phyloP scores from a whole-genome alignment of 768 basidiomycete species.

The Termitomyces sp. region DNA sequence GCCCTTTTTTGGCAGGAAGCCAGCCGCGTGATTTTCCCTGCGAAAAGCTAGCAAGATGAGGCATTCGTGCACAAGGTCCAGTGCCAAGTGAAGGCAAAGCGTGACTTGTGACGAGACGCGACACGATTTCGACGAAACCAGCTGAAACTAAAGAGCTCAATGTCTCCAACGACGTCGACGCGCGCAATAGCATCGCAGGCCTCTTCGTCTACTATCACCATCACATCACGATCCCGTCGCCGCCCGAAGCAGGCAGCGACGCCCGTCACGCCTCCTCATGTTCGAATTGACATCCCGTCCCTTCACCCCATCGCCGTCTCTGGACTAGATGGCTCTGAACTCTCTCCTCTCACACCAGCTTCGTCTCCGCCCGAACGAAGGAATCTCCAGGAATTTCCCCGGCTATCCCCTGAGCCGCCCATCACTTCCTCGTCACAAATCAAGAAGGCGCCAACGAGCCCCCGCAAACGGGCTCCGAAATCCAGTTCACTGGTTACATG shows the following conservation, averaged over 20 bases:
- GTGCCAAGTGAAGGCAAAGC: neutral
- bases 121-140: neutral
- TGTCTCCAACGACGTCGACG: conserved; percentile 8
- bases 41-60: neutral
- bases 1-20: neutral
- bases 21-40: neutral
- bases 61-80: neutral
- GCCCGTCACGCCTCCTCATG: neutral
- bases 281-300: neutral
- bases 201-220: neutral
- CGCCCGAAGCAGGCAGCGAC: conserved; percentile 6
- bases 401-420: conserved; percentile 1
- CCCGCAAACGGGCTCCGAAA: conserved; percentile 2
- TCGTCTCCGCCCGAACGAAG: conserved; percentile 11
- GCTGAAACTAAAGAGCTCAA: neutral
- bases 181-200: neutral
- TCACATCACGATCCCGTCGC: neutral
- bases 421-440: neutral
- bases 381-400: neutral
- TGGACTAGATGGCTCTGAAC: conserved; percentile 10
- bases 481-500: conserved; percentile 9
- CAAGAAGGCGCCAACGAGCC: neutral
- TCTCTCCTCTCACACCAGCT: conserved; percentile 10
- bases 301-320: neutral
- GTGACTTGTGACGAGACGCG: neutral